These are phyloP conservation scores for Phytophthora litchii DNA, from an alignment of 352 stramenopile species.

Conservation along the genomic window DNA sequence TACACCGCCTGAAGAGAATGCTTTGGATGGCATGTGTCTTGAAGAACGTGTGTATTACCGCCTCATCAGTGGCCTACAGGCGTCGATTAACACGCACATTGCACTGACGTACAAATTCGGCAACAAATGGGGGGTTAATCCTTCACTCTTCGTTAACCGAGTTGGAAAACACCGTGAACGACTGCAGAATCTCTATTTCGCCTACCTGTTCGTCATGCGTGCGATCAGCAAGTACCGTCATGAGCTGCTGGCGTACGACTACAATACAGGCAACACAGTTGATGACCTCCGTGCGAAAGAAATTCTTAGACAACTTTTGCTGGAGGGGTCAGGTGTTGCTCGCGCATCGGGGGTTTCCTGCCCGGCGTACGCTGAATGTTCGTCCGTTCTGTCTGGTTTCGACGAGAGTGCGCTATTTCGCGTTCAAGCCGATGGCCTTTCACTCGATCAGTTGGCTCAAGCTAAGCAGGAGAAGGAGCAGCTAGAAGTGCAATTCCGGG, in stretches of 20 bases:
- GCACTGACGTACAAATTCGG: conserved; percentile 85
- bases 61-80: conserved; percentile 95
- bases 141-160: conserved; percentile 84
- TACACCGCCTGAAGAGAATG: conserved; percentile 59
- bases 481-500: conserved; percentile 75
- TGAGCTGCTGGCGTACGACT: conserved; percentile 95
- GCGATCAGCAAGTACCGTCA: conserved; percentile 93
- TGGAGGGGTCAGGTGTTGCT: conserved; percentile 55
- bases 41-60: conserved; percentile 97
- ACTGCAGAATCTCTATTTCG: conserved; percentile 98
- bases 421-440: conserved; percentile 59
- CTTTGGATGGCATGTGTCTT: conserved; percentile 81
- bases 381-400: conserved; percentile 84
- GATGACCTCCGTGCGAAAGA: conserved; percentile 79
- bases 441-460: conserved; percentile 62
- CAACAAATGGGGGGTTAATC: conserved; percentile 74
- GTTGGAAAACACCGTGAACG: conserved; percentile 94
- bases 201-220: conserved; percentile 97
- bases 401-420: conserved; percentile 90
- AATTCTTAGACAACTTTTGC: conserved; percentile 74
- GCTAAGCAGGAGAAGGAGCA: conserved; percentile 65
- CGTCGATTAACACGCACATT: conserved; percentile 96
- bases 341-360: conserved; percentile 42
- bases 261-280: conserved; percentile 92
- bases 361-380: conserved; percentile 55